phyloP scores from a whole-genome alignment of 2,329 filamentous ascomycete genomes.

The Truncatella angustata region DNA sequence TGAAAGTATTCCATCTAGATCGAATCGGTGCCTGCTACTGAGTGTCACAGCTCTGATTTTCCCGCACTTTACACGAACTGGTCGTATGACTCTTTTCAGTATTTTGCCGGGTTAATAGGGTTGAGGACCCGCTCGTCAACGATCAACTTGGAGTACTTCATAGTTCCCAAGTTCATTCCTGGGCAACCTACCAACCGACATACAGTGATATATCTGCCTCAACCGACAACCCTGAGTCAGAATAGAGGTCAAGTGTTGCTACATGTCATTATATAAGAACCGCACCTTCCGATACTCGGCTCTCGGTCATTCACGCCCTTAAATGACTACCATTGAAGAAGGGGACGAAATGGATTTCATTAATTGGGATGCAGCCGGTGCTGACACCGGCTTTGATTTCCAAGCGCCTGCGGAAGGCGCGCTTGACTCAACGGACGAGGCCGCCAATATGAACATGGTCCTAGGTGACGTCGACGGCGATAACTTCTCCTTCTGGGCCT shows the following conservation, averaged over 20 bases:
- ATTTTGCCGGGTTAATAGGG: slow-evolving; percentile 1
- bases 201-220: too few species aligned
- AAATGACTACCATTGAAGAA: slow-evolving; percentile 46
- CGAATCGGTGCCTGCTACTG: not conserved
- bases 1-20: not conserved
- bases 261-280: not conserved
- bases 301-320: slow-evolving; percentile 13
- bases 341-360: slow-evolving; percentile 59
- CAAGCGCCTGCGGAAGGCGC: slow-evolving; percentile 31
- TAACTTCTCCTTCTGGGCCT: slow-evolving; percentile 57
- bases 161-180: not conserved
- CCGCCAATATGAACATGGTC: slow-evolving; percentile 50
- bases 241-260: not conserved
- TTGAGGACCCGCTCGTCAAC: slow-evolving; percentile 4
- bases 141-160: not conserved
- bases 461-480: slow-evolving; percentile 57
- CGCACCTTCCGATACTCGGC: not conserved
- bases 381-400: slow-evolving; percentile 31
- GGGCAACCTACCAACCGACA: too few species aligned
- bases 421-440: slow-evolving; percentile 17
- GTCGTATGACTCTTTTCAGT: not conserved
- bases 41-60: not conserved
- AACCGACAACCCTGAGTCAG: not conserved
- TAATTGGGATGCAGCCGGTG: slow-evolving; percentile 53
- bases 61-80: not conserved